These are phyloP conservation scores for Tricholoma sp. DNA, from an alignment of 768 basidiomycete species.

Conservation along the genomic window DNA sequence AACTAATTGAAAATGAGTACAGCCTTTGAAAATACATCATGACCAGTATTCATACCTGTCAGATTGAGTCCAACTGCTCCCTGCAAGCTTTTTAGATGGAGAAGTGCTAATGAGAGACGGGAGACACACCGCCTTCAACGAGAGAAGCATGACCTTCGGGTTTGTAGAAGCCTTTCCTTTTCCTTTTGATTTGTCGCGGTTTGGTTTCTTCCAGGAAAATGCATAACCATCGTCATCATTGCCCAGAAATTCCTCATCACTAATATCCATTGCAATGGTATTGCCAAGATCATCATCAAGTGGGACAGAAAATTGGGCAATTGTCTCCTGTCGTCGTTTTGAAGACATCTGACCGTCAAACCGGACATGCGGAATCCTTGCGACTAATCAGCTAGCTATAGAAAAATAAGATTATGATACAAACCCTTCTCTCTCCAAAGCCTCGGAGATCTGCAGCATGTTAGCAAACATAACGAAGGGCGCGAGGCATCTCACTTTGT, in stretches of 20 bases:
- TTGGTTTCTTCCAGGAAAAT: slow-evolving; percentile 11
- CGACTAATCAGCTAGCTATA: not conserved
- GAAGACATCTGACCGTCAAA: slow-evolving; percentile 89
- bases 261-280: slow-evolving; percentile 25
- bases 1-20: slow-evolving; percentile 28
- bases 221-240: slow-evolving; percentile 25
- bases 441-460: slow-evolving; percentile 57
- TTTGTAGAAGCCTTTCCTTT: slow-evolving; percentile 37
- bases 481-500: slow-evolving; percentile 46
- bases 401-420: slow-evolving; percentile 8
- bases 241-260: slow-evolving; percentile 26
- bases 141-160: slow-evolving; percentile 81
- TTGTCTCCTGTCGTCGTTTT: slow-evolving; percentile 68
- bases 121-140: slow-evolving; percentile 60
- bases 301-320: slow-evolving; percentile 70
- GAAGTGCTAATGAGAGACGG: not conserved
- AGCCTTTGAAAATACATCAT: not conserved
- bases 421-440: slow-evolving; percentile 60
- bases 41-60: slow-evolving; percentile 38
- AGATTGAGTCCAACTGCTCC: slow-evolving; percentile 86
- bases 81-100: slow-evolving; percentile 18
- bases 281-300: slow-evolving; percentile 33
- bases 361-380: slow-evolving; percentile 68
- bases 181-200: slow-evolving; percentile 28
- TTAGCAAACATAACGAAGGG: not conserved